Evolutionary conservation across 768 basidiomycete genomes (phyloP).

Genomic region (Crassisporium funariophilum): DNA sequence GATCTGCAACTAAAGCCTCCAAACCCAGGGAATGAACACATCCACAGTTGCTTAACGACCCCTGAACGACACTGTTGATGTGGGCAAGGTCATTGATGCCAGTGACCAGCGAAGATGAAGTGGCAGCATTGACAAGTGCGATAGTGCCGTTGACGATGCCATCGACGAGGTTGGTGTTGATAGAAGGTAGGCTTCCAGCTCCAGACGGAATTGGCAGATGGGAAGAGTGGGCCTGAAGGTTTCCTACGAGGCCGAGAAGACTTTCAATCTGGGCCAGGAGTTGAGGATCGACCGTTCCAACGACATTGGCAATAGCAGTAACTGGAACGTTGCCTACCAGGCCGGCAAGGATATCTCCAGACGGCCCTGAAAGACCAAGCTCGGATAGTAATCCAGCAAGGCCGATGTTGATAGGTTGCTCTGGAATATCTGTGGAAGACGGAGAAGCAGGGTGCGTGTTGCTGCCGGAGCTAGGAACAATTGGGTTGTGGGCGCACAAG

Average conservation of each 20-base stretch:
- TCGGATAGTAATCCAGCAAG: neutral
- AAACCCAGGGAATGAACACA: conserved; percentile 18
- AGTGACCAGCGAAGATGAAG: conserved; percentile 18
- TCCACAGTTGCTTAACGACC: conserved; percentile 11
- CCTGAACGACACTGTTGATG: neutral
- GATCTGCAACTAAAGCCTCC: conserved; percentile 6
- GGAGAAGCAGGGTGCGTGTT: neutral
- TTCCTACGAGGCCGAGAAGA: conserved; percentile 19
- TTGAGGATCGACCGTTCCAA: conserved; percentile 7
- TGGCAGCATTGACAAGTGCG: conserved; percentile 18
- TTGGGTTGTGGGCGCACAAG: conserved; percentile 10
- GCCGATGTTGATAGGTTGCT: conserved; percentile 1
- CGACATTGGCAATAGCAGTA: neutral
- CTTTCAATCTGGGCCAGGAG: conserved; percentile 15
- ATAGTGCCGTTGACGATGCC: conserved; percentile 16
- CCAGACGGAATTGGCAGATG: conserved; percentile 5
- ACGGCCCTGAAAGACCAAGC: neutral
- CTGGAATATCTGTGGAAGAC: conserved; percentile 1
- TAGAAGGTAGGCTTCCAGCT: neutral
- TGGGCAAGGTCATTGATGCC: conserved; percentile 15
- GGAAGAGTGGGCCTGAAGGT: conserved; percentile 13
- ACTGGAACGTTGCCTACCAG: neutral
- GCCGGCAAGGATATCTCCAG: neutral
- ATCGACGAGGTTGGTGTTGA: conserved; percentile 6
- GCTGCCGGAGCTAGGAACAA: conserved; percentile 3